Evolutionary conservation across 2,329 filamentous ascomycete genomes (phyloP).

Genomic region (Xylariales sp.): DNA sequence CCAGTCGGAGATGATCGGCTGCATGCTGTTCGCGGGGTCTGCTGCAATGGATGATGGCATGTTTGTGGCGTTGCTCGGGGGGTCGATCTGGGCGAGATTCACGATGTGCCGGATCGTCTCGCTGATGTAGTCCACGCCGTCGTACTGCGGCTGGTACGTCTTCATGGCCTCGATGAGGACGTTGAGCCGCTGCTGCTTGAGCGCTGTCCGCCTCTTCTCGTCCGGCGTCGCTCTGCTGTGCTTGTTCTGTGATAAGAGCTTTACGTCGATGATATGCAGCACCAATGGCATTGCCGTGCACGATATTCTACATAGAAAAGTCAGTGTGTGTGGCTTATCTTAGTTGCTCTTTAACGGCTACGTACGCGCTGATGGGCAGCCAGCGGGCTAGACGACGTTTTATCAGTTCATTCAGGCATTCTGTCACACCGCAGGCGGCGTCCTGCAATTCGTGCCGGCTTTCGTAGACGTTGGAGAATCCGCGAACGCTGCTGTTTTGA

Average conservation of each 20-base stretch:
- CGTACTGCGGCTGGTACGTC: constrained; percentile 59
- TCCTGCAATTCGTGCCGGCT: constrained; percentile 58
- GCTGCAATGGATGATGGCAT: constrained; percentile 23
- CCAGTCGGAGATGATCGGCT: constrained; percentile 53
- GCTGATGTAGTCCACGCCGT: constrained; percentile 59
- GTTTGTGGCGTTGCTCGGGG: constrained; percentile 33
- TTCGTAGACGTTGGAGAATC: constrained; percentile 54
- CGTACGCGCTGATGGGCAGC: constrained; percentile 61
- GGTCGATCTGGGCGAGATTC: constrained; percentile 55
- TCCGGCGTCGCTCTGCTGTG: constrained; percentile 35
- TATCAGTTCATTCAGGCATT: constrained; percentile 60
- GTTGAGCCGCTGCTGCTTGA: constrained; percentile 58
- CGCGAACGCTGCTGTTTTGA: constrained; percentile 48
- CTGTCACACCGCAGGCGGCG: constrained; percentile 57
- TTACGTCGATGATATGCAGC: constrained; percentile 54
- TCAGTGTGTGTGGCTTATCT: constrained; percentile 5
- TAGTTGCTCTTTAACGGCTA: constrained; percentile 21
- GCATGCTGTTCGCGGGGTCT: constrained; percentile 27
- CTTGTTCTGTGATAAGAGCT: constrained; percentile 49
- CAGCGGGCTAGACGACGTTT: constrained; percentile 58
- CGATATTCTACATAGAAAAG: constrained; percentile 44
- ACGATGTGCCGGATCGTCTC: constrained; percentile 58
- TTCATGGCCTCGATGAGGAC: constrained; percentile 60
- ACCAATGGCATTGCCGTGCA: constrained; percentile 54
- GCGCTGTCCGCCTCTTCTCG: constrained; percentile 51